Percentiles rank a stretch among this genome's conserved stretches.
Evolutionary conservation across 768 basidiomycete genomes (phyloP).

Genomic region (Sarcodon sp.): DNA sequence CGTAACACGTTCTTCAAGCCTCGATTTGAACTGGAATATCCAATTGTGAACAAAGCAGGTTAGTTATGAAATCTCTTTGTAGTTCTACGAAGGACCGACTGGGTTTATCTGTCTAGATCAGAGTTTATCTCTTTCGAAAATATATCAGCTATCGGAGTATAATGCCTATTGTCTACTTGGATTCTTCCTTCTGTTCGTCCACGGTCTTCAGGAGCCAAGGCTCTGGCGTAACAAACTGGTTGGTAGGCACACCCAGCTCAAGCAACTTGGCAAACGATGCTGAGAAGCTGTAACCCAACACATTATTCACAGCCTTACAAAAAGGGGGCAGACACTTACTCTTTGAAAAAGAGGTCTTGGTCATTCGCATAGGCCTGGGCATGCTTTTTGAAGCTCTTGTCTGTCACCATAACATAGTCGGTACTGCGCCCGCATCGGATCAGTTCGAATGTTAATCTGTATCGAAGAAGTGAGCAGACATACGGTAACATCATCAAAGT

Average conservation of each 20-base stretch:
- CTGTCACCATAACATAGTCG: constrained; percentile 79
- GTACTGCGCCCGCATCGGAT: constrained; percentile 31
- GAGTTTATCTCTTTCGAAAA: too few species aligned
- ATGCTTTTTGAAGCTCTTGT: constrained; percentile 87
- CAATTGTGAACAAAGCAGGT: too few species aligned
- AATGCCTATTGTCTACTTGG: background rate
- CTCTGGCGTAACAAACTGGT: constrained; percentile 63
- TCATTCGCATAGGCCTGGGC: constrained; percentile 81
- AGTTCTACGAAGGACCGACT: too few species aligned
- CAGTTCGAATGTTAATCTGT: background rate
- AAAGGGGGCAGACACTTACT: constrained; percentile 37
- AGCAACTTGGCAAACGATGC: constrained; percentile 65
- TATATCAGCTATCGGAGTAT: too few species aligned
- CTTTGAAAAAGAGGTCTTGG: constrained; percentile 84
- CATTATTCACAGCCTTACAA: background rate
- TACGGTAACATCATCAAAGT: constrained; percentile 94
- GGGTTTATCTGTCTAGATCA: too few species aligned
- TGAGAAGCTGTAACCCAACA: constrained; percentile 52
- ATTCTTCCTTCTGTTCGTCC: constrained; percentile 20
- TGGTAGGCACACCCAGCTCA: constrained; percentile 83
- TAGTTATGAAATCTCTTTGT: too few species aligned
- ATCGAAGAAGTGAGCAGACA: constrained; percentile 15
- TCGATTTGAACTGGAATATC: too few species aligned
- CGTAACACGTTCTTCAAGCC: too few species aligned
- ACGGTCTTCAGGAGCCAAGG: constrained; percentile 59